Base-by-base conservation (phyloP, 805 yeast species). In the Candida cerambycidarum region DNA sequence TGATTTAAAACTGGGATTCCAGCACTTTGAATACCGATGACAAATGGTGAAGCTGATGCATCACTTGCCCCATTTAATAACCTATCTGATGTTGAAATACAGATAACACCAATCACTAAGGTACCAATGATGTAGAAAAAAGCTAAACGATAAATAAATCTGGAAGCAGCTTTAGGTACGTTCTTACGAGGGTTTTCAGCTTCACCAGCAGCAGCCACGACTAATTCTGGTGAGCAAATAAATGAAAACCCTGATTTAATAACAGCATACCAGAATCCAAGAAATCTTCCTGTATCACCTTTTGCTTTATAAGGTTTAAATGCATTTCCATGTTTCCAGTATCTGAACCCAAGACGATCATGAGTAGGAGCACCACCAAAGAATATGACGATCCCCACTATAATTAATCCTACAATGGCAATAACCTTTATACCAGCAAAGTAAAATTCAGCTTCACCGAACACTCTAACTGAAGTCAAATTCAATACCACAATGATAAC, bases 341-440 rank as follows among this genome's bases (percentile, higher is more conserved):
- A 84, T 51, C 85, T 71, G 65, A 83, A 84, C 1, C 90, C 92
- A 18, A 79, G 61, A 60, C 90, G 73, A 53, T 84, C 89, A 55
- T 82, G 84, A 29, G 72, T 71, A 45, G 92, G 89, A 18, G 81
- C 86, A 38, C 93, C 95, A 45, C 95, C 95, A 44, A 81, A 67
- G 67, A 83, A 82, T 46, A 85, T 75, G 42, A 82, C 67, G 43
- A 83, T 71, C 38, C 84, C 67, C 38, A 83, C 57, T 11, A 85
- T 50, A 45, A 86, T 83, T 36, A 85, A 67, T 11, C 83, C 89
- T 28, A 80, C 48, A 65, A 80, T 76, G 3, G 85, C 79, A 23
- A 80, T 30, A 29, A 85, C 80, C 63, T 85, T 85, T 50, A 84
- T 63, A 28, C 77, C 60, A 1, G 86, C 79, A 41, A 83, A 65